Conservation (phyloP, 352 stramenopile genomes). For the Phytophthora ramorum region DNA sequence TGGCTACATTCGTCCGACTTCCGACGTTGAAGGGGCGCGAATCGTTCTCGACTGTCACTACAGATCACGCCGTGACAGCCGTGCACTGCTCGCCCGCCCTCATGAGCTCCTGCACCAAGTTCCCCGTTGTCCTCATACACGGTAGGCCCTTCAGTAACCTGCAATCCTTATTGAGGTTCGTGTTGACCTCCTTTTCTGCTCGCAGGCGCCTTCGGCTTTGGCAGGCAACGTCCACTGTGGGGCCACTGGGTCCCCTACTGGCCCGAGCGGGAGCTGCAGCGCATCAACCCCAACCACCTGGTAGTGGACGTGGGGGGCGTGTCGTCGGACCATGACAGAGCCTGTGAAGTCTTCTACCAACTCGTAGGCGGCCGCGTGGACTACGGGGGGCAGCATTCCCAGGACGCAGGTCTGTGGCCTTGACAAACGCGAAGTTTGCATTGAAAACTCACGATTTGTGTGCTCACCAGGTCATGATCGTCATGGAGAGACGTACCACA, state of each 20-base stretch:
- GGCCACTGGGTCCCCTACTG: conserved; percentile 59
- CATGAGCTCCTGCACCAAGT: conserved; percentile 50
- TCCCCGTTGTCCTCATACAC: conserved; percentile 73
- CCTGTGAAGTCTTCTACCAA: conserved; percentile 74
- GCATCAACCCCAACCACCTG: conserved; percentile 61
- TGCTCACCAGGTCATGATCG: conserved; percentile 44
- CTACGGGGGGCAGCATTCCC: conserved; percentile 61
- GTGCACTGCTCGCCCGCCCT: neutral
- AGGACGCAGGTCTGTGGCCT: conserved; percentile 17
- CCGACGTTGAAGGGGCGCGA: neutral
- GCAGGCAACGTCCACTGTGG: conserved; percentile 51
- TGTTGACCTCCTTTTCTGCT: neutral
- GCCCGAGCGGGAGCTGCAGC: conserved; percentile 54
- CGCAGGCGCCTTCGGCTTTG: conserved; percentile 67
- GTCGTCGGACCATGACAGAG: conserved; percentile 76
- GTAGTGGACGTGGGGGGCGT: conserved; percentile 64
- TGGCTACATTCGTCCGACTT: neutral
- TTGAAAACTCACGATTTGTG: conserved; percentile 4
- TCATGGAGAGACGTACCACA: conserved; percentile 50
- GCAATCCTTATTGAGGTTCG: neutral
- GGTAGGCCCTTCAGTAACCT: conserved; percentile 24
- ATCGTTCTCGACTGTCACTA: too few relatives aligned
- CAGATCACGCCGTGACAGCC: neutral
- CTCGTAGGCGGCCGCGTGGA: conserved; percentile 63
- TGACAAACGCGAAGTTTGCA: neutral